phyloP scores from a whole-genome alignment of 352 stramenopile species.

The Globisporangium rhizosaccharum region DNA sequence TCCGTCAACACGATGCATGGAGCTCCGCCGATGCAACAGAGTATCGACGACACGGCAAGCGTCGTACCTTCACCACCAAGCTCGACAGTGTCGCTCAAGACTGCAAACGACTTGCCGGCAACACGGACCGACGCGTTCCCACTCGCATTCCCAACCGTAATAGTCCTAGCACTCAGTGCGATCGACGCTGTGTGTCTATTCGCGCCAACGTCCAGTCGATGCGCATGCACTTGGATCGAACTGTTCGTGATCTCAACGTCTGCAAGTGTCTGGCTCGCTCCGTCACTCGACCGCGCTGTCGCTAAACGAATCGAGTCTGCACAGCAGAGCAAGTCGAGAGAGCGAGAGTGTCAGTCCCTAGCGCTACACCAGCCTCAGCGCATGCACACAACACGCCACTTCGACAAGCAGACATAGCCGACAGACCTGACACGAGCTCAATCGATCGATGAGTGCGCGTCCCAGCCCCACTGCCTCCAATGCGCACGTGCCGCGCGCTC shows the following conservation, averaged over 20 bases:
- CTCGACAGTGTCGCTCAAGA: constrained; percentile 8
- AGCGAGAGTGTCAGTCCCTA: background rate
- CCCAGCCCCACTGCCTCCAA: constrained; percentile 16
- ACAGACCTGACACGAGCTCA: constrained; percentile 23
- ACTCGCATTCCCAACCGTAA: constrained; percentile 5
- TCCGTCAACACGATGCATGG: no score
- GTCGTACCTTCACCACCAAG: constrained; percentile 7
- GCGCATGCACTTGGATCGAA: constrained; percentile 3
- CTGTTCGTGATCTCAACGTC: constrained; percentile 11
- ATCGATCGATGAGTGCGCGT: constrained; percentile 20
- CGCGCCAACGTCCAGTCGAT: constrained; percentile 3
- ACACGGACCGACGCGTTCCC: constrained; percentile 7
- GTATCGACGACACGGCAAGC: background rate
- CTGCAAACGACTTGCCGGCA: constrained; percentile 1
- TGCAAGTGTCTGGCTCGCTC: background rate
- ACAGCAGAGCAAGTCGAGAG: background rate
- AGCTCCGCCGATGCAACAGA: no score
- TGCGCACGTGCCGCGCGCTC: constrained; percentile 17
- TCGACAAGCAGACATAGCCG: no score
- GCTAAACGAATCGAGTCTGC: background rate
- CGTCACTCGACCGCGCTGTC: background rate
- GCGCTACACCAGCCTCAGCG: background rate
- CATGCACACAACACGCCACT: no score
- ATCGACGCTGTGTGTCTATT: constrained; percentile 9
- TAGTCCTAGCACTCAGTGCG: background rate